Base-by-base conservation (phyloP, 2,329 filamentous ascomycete genomes). In the Alternaria longipes region DNA sequence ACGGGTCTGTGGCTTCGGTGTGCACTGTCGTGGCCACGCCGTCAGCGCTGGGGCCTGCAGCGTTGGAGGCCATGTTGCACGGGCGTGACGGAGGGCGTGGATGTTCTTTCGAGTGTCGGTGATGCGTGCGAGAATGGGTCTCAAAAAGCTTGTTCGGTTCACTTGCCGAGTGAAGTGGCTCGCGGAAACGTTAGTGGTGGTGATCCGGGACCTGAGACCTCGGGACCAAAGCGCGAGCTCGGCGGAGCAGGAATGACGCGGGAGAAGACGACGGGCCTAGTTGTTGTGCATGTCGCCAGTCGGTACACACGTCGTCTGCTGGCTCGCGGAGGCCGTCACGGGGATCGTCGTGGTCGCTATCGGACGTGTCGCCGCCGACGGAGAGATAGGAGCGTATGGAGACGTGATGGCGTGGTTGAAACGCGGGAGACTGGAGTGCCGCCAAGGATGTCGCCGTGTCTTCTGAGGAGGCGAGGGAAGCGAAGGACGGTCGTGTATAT, bases 31-130 rank as follows among this genome's bases (percentile, higher is more conserved):
- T 74, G 18, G 73, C 67, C 42, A 68, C 65, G 54, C 68, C 63
- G 60, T 76, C 71, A 60, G 64, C 51, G 64, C 67, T 56, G 55
- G 64, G 71, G 61, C 62, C 69, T 54, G 67, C 53, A 30, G 70
- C 66, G 14, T 61, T 61, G 32, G 74, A 72, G 38, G 73, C 64
- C 76, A 79, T 79, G 63, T 52, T 68, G 70, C 54, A 58, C 52
- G 44, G 57, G 51, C 52, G 56, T 41, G 46, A 47, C 41, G 47
- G 32, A 52, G 28, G 28, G 41, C 12, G 22, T 18, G 30, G 22
- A 49, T 12, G 41, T 36, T 40, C 8, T 18, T 28, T 40, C 18
- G 24, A 41, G 30, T 12, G 12, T 38, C 42, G 9, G 40, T n/a
- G 9, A 8, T 47, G 20, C 20, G 36, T 30, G 22, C 28, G 26